Conservation (phyloP, 176 grass and related monocot species). For the Aechmea fasciata region DNA sequence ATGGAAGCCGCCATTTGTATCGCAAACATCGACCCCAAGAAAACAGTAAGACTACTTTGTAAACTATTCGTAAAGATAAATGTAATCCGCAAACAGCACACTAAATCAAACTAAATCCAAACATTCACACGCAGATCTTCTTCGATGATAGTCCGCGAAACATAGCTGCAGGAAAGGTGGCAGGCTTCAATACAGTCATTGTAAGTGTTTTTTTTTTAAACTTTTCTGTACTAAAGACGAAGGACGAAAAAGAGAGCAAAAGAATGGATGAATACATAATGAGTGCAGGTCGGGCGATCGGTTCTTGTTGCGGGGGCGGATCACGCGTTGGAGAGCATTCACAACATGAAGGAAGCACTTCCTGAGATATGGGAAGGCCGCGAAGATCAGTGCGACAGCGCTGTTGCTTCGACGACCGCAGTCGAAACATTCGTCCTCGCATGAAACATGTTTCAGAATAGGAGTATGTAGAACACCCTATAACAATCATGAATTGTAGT, state of each 20-base stretch:
- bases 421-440: conserved; percentile 28
- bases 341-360: conserved; percentile 56
- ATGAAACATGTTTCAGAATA: conserved; percentile 13
- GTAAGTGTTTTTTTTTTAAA: conserved; percentile 23
- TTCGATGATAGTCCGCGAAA: conserved; percentile 60
- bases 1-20: conserved; percentile 48
- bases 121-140: conserved; percentile 39
- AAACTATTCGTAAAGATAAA: not conserved
- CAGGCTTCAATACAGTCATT: conserved; percentile 54
- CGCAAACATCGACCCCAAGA: conserved; percentile 37
- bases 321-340: conserved; percentile 54
- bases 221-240: not conserved
- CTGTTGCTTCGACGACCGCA: conserved; percentile 12
- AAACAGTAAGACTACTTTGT: conserved; percentile 28
- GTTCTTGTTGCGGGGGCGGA: conserved; percentile 36
- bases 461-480: not conserved
- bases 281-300: conserved; percentile 45
- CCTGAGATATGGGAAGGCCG: conserved; percentile 43
- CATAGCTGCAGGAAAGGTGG: conserved; percentile 55
- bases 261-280: not conserved
- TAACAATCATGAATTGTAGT: not conserved
- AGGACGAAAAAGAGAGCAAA: not conserved
- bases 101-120: not conserved
- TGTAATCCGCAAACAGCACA: not conserved
- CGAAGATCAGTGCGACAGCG: conserved; percentile 17